Conservation (phyloP, 768 basidiomycete genomes). For the Rubroboletus satanas region DNA sequence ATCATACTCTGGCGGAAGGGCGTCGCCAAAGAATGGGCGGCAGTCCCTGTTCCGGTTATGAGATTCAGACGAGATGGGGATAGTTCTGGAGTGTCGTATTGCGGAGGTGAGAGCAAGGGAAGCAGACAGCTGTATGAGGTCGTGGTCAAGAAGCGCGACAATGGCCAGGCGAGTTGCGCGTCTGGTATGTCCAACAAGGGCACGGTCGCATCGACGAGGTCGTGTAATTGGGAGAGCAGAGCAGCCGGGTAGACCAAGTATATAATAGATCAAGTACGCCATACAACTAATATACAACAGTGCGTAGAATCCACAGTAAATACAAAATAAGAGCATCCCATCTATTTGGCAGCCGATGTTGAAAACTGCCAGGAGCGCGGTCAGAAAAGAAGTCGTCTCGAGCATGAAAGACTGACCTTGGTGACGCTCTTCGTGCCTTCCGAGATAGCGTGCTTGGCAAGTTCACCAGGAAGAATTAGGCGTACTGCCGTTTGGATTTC, state of each 20-base stretch:
- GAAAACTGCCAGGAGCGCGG: slow-evolving; percentile 37
- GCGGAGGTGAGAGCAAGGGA: too few species aligned
- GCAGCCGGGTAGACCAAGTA: slow-evolving; percentile 16
- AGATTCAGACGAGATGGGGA: slow-evolving; percentile 36
- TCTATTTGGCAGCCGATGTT: slow-evolving; percentile 43
- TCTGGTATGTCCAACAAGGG: too few species aligned
- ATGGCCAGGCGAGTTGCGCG: too few species aligned
- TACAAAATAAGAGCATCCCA: slow-evolving; percentile 6
- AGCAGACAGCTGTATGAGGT: too few species aligned
- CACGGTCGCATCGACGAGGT: too few species aligned
- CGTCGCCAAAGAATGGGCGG: slow-evolving; percentile 21
- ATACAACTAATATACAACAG: slow-evolving; percentile 35
- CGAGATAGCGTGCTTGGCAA: slow-evolving; percentile 97
- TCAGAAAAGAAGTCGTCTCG: background rate
- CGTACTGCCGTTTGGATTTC: slow-evolving; percentile 98
- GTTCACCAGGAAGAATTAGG: slow-evolving; percentile 93
- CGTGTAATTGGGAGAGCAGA: too few species aligned
- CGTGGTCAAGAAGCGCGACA: too few species aligned
- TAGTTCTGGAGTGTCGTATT: too few species aligned
- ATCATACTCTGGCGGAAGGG: slow-evolving; percentile 57
- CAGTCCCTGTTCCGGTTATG: background rate
- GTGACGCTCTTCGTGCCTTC: slow-evolving; percentile 83
- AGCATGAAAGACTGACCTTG: slow-evolving; percentile 36
- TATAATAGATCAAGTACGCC: slow-evolving; percentile 22
- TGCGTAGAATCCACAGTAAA: slow-evolving; percentile 12